Percentiles rank a stretch among this genome's conserved stretches.
Evolutionary conservation across 2,329 filamentous ascomycete genomes (phyloP).

Genomic region (Penicillium sp.): DNA sequence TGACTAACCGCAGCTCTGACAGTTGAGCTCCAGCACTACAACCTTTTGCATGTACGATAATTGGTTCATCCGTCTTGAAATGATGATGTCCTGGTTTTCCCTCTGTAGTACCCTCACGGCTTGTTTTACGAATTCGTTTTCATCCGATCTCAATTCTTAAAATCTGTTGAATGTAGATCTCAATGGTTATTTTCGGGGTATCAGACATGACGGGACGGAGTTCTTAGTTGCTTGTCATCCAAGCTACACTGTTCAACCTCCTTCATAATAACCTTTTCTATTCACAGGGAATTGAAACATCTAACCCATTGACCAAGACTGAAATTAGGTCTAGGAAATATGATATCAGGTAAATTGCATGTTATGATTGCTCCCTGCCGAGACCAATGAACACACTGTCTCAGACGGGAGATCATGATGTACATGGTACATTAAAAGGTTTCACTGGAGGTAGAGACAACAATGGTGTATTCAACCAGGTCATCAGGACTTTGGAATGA

Average conservation of each 20-base stretch:
- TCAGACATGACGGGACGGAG: neutral
- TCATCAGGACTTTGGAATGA: neutral
- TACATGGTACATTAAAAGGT: constrained; percentile 12
- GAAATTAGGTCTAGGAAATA: neutral
- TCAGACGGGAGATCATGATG: constrained; percentile 21
- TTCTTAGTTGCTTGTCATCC: neutral
- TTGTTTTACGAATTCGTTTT: neutral
- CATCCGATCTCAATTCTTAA: neutral
- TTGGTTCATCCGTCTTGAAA: too few species aligned
- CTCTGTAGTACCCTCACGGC: neutral
- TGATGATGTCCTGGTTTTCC: too few species aligned
- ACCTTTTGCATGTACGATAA: neutral
- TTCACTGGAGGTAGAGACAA: constrained; percentile 14
- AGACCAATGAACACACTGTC: constrained; percentile 15
- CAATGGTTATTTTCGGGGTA: neutral
- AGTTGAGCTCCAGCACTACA: neutral
- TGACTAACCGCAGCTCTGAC: neutral
- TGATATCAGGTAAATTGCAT: neutral
- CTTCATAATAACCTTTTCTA: neutral
- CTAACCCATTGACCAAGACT: neutral
- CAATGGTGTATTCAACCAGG: neutral
- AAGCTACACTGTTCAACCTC: neutral
- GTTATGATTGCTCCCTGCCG: neutral
- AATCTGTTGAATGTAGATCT: neutral
- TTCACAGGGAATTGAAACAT: neutral